phyloP scores from a whole-genome alignment of 169 alveolate species.

The Theileria equi region DNA sequence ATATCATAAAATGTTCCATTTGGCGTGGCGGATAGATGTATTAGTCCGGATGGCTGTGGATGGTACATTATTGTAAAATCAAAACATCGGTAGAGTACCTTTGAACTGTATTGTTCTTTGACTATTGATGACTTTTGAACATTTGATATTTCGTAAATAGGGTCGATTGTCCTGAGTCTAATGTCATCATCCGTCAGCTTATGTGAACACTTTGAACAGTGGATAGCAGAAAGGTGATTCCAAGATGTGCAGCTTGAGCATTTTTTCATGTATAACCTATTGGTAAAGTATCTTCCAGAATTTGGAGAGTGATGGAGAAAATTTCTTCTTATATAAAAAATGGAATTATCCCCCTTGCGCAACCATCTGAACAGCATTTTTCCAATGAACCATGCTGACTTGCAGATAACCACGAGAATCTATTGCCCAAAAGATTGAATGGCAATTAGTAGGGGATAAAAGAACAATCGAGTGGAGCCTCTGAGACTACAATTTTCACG shows the following conservation, averaged over 20 bases:
- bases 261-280: slow-evolving; percentile 56
- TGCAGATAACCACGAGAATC: too few species aligned
- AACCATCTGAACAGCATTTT: too few species aligned
- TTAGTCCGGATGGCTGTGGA: slow-evolving; percentile 42
- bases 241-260: slow-evolving; percentile 43
- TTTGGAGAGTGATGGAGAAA: slow-evolving; percentile 51
- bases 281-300: slow-evolving; percentile 49
- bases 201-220: slow-evolving; percentile 37
- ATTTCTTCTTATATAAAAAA: too few species aligned
- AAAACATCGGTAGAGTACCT: slow-evolving; percentile 39
- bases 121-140: slow-evolving; percentile 13
- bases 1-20: slow-evolving; percentile 66
- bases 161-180: slow-evolving; percentile 51
- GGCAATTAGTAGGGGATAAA: slow-evolving; percentile 3
- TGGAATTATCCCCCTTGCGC: too few species aligned
- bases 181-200: slow-evolving; percentile 45
- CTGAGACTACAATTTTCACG: slow-evolving; percentile 24
- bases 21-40: slow-evolving; percentile 61
- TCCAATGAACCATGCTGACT: not conserved
- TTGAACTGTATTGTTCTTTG: not conserved
- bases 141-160: slow-evolving; percentile 31
- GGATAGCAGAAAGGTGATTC: slow-evolving; percentile 36
- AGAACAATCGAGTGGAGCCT: slow-evolving; percentile 18
- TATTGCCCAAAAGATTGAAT: too few species aligned
- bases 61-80: slow-evolving; percentile 49